These are phyloP conservation scores for Amesomyces nigricolor DNA, from an alignment of 2,329 filamentous ascomycete species.

Conservation along the genomic window DNA sequence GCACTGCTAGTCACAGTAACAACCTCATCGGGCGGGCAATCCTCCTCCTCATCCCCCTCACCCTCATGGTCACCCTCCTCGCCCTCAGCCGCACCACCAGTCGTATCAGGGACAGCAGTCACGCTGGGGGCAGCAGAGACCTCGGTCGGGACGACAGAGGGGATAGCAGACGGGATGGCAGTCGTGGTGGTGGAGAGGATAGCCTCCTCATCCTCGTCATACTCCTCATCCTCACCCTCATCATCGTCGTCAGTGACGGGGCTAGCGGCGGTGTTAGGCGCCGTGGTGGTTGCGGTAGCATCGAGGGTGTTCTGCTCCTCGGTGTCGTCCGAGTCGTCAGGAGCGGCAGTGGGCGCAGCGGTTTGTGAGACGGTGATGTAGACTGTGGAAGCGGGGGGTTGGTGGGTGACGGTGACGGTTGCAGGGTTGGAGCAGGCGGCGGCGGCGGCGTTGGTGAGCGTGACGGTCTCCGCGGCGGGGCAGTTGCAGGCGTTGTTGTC, in stretches of 20 bases:
- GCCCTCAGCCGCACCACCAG: neutral
- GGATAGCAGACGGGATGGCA: neutral
- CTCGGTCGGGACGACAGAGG: neutral
- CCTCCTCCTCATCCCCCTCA: slow-evolving; percentile 4
- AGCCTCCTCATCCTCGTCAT: slow-evolving; percentile 8
- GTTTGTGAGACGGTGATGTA: slow-evolving; percentile 10
- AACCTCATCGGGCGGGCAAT: slow-evolving; percentile 14
- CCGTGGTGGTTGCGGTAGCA: neutral
- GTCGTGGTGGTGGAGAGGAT: slow-evolving; percentile 11
- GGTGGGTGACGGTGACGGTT: neutral
- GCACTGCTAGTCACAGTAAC: slow-evolving; percentile 11
- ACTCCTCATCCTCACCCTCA: too few relatives aligned
- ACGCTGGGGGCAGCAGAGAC: neutral
- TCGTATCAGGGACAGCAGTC: neutral
- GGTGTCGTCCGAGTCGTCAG: too few relatives aligned
- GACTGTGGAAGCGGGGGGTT: slow-evolving; percentile 4
- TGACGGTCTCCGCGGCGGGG: neutral
- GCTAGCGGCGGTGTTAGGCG: neutral
- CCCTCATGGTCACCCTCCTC: neutral
- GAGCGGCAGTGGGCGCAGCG: too few relatives aligned
- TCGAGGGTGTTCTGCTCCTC: slow-evolving; percentile 1
- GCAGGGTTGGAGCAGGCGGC: neutral
- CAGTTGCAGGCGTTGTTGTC: neutral
- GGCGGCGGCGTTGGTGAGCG: neutral
- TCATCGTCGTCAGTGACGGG: neutral